These are phyloP conservation scores for Xylaria cubensis DNA, from an alignment of 495 filamentous ascomycete genomes.

Conservation along the genomic window DNA sequence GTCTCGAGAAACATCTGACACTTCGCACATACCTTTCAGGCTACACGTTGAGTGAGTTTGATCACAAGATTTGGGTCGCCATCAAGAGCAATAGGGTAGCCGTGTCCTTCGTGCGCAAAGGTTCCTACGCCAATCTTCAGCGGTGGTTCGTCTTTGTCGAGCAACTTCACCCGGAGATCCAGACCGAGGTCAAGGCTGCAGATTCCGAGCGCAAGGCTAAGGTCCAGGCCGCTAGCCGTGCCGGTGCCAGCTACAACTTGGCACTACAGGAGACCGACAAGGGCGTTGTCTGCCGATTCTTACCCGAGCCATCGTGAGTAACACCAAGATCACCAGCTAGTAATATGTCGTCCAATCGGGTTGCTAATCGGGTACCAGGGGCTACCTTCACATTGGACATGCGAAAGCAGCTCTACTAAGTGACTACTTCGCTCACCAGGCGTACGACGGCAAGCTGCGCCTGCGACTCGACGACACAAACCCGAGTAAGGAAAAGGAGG, in stretches of 20 bases:
- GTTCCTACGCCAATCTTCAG: conserved; percentile 74
- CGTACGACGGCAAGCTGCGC: conserved; percentile 82
- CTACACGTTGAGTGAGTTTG: conserved; percentile 77
- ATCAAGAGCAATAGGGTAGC: conserved; percentile 88
- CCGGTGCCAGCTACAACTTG: conserved; percentile 89
- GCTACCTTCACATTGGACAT: conserved; percentile 93
- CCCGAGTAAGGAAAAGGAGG: conserved; percentile 89
- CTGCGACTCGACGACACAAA: conserved; percentile 94
- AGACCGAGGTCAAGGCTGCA: conserved; percentile 60
- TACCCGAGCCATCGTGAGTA: conserved; percentile 90
- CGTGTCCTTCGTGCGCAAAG: conserved; percentile 78
- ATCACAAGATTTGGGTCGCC: conserved; percentile 83
- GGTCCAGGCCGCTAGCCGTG: conserved; percentile 76
- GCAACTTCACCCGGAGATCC: conserved; percentile 73
- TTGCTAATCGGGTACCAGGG: conserved; percentile 44
- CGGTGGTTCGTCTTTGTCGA: conserved; percentile 92
- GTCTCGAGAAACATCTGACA: conserved; percentile 84
- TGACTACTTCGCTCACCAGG: conserved; percentile 91
- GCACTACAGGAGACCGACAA: conserved; percentile 85
- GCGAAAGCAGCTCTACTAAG: conserved; percentile 91
- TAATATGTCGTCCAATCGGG: conserved; percentile 27
- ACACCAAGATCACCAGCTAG: conserved; percentile 3
- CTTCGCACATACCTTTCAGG: conserved; percentile 87
- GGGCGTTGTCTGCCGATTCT: conserved; percentile 92
- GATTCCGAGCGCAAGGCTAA: conserved; percentile 72